phyloP scores from a whole-genome alignment of 2,329 filamentous ascomycete genomes.

The Graphilbum sp. region DNA sequence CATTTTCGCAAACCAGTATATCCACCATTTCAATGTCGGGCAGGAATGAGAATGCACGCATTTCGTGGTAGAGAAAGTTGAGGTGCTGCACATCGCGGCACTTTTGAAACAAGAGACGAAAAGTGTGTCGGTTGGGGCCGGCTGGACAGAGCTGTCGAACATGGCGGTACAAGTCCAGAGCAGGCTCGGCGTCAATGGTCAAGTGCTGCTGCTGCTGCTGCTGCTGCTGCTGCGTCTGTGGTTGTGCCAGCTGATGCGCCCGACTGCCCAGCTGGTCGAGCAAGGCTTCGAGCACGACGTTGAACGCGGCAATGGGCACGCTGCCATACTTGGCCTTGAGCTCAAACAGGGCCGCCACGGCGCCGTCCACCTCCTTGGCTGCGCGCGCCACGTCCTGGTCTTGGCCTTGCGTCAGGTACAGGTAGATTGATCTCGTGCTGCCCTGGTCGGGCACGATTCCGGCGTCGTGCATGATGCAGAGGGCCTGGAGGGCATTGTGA shows the following conservation, averaged over 20 bases:
- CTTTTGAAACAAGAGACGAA: constrained; percentile 17
- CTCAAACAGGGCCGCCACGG: constrained; percentile 37
- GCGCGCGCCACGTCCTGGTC: background rate
- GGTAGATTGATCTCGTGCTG: constrained; percentile 48
- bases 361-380: constrained; percentile 21
- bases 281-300: constrained; percentile 23
- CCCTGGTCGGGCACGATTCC: constrained; percentile 38
- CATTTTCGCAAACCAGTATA: constrained; percentile 17
- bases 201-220: background rate
- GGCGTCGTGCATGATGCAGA: constrained; percentile 57
- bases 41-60: constrained; percentile 18
- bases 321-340: constrained; percentile 21
- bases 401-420: constrained; percentile 24
- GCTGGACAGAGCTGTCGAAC: constrained; percentile 18
- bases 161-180: constrained; percentile 21
- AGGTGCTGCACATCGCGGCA: constrained; percentile 14
- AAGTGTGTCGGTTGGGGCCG: constrained; percentile 20
- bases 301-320: constrained; percentile 22
- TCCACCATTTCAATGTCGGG: constrained; percentile 16
- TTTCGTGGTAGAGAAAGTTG: constrained; percentile 20
- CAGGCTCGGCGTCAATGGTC: too few relatives aligned
- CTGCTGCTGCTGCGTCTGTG: background rate
- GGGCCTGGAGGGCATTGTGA: constrained; percentile 46
- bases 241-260: background rate
- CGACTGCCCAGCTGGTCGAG: constrained; percentile 4